phyloP scores from a whole-genome alignment of 2,329 filamentous ascomycete species.

The Chaetomium strumarium region DNA sequence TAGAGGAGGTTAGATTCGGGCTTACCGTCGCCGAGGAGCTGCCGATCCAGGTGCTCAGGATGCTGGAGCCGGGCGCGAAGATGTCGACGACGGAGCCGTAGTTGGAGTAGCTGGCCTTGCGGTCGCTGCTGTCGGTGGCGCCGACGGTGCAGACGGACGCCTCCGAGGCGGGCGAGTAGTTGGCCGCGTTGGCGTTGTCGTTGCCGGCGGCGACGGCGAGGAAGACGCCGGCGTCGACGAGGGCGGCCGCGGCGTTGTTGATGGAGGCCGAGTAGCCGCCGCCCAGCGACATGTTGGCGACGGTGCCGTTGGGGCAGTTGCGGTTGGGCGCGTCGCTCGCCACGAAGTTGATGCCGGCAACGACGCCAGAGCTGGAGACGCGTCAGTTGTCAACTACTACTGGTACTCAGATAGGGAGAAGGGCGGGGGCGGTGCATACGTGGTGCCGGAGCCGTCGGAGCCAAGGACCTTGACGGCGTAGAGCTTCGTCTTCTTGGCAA shows the following conservation, averaged over 20 bases:
- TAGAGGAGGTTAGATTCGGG: too few species aligned
- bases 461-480: slow-evolving; percentile 43
- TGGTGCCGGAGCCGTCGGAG: slow-evolving; percentile 32
- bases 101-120: slow-evolving; percentile 46
- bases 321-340: slow-evolving; percentile 31
- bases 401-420: background rate
- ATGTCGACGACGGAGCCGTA: slow-evolving; percentile 45
- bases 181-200: slow-evolving; percentile 37
- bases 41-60: slow-evolving; percentile 45
- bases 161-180: slow-evolving; percentile 44
- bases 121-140: slow-evolving; percentile 37
- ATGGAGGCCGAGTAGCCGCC: slow-evolving; percentile 40
- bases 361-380: slow-evolving; percentile 32
- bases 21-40: slow-evolving; percentile 30
- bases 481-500: slow-evolving; percentile 40
- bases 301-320: slow-evolving; percentile 38
- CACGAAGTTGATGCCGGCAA: slow-evolving; percentile 41
- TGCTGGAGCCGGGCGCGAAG: slow-evolving; percentile 43
- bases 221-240: slow-evolving; percentile 44
- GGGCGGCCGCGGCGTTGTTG: slow-evolving; percentile 45
- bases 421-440: slow-evolving; percentile 12
- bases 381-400: too few species aligned
- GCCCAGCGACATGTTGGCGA: slow-evolving; percentile 54
- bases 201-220: slow-evolving; percentile 54
- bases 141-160: slow-evolving; percentile 48